These are phyloP conservation scores for Davidsoniella australis DNA, from an alignment of 2,329 filamentous ascomycete species.

Conservation along the genomic window DNA sequence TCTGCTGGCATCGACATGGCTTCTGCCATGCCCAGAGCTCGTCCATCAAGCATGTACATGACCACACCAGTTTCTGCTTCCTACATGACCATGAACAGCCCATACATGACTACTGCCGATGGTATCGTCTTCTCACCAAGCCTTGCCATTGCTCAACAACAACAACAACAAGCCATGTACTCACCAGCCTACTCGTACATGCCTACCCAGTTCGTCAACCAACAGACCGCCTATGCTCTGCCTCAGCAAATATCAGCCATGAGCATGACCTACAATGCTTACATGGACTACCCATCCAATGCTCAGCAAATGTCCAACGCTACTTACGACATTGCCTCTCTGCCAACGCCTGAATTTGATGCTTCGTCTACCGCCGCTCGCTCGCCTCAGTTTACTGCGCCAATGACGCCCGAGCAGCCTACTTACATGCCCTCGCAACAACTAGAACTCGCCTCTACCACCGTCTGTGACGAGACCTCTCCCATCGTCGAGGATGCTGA, in stretches of 20 bases:
- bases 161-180: slow-evolving; percentile 2
- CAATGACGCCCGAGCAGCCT: slow-evolving; percentile 5
- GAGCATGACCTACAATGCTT: neutral
- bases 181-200: neutral
- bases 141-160: neutral
- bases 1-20: slow-evolving; percentile 2
- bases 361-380: neutral
- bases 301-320: neutral
- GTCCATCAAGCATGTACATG: slow-evolving; percentile 9
- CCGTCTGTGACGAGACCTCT: neutral
- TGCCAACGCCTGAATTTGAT: slow-evolving; percentile 6
- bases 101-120: slow-evolving; percentile 3
- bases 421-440: neutral
- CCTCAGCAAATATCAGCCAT: slow-evolving; percentile 1
- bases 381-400: slow-evolving; percentile 4
- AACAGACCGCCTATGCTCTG: neutral
- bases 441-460: neutral
- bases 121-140: slow-evolving; percentile 9
- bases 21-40: slow-evolving; percentile 1
- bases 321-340: slow-evolving; percentile 3
- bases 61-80: neutral
- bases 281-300: neutral
- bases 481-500: slow-evolving; percentile 32
- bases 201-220: neutral
- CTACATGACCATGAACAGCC: slow-evolving; percentile 1